Evolutionary conservation across 1,284 basidiomycete species (phyloP).

Genomic region (Flammula alnicola): DNA sequence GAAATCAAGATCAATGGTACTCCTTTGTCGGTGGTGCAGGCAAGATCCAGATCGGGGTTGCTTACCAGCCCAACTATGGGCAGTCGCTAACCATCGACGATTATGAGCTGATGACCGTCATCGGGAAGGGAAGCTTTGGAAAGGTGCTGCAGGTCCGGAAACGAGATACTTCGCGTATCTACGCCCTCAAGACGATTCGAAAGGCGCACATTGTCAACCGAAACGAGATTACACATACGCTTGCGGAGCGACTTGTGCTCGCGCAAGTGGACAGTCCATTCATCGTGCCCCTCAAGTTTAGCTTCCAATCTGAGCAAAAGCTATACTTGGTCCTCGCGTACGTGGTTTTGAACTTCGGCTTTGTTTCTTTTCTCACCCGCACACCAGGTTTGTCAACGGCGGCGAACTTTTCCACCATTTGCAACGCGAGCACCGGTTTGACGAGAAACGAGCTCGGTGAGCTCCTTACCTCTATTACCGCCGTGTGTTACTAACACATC

Average conservation of each 20-base stretch:
- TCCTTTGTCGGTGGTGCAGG: slow-evolving; percentile 80
- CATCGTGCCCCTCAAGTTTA: slow-evolving; percentile 98
- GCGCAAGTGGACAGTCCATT: slow-evolving; percentile 96
- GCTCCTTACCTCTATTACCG: slow-evolving; percentile 4
- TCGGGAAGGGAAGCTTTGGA: slow-evolving; percentile 97
- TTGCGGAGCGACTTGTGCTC: slow-evolving; percentile 94
- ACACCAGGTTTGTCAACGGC: slow-evolving; percentile 98
- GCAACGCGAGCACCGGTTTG: slow-evolving; percentile 95
- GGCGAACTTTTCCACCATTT: slow-evolving; percentile 98
- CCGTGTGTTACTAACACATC: too few relatives aligned
- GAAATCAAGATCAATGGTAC: slow-evolving; percentile 76
- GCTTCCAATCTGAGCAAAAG: slow-evolving; percentile 97
- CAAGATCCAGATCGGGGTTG: slow-evolving; percentile 90
- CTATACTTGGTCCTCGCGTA: slow-evolving; percentile 96
- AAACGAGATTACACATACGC: slow-evolving; percentile 97
- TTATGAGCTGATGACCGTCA: slow-evolving; percentile 96
- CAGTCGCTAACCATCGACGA: slow-evolving; percentile 88
- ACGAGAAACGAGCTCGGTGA: slow-evolving; percentile 86
- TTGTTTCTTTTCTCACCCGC: too few relatives aligned
- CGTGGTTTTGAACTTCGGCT: too few relatives aligned
- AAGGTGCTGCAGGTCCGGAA: slow-evolving; percentile 99
- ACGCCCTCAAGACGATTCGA: slow-evolving; percentile 96
- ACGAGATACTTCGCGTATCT: slow-evolving; percentile 95
- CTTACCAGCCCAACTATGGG: slow-evolving; percentile 80
- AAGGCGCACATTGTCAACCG: slow-evolving; percentile 95